Evolutionary conservation across 768 basidiomycete genomes (phyloP).

Genomic region (Agrocybe pediades): DNA sequence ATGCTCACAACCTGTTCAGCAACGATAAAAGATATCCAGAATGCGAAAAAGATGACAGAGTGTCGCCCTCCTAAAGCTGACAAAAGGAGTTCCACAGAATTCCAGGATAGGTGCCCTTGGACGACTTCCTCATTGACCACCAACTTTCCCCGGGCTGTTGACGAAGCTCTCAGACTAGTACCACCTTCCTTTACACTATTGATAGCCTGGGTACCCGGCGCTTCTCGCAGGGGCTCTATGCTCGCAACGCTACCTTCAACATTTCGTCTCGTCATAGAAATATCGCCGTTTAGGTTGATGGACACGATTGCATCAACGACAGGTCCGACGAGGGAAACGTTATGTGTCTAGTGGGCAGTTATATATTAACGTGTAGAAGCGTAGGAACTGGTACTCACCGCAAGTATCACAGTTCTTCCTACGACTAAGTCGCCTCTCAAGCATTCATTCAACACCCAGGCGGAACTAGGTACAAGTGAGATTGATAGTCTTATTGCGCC

Average conservation of each 20-base stretch:
- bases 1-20: constrained; percentile 26
- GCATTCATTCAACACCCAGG: constrained; percentile 63
- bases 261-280: constrained; percentile 44
- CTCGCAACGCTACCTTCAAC: constrained; percentile 31
- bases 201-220: too few species aligned
- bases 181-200: too few species aligned
- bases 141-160: too few species aligned
- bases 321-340: constrained; percentile 49
- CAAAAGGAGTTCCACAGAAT: too few species aligned
- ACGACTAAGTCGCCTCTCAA: constrained; percentile 73
- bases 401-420: constrained; percentile 79
- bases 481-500: too few species aligned
- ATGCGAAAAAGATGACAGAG: constrained; percentile 33
- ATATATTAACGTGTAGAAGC: background rate
- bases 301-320: constrained; percentile 59
- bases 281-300: constrained; percentile 51
- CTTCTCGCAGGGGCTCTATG: too few species aligned
- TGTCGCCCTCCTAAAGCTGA: constrained; percentile 31
- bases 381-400: constrained; percentile 39
- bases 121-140: too few species aligned
- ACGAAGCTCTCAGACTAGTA: too few species aligned
- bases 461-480: too few species aligned
- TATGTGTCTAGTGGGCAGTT: constrained; percentile 40
- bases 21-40: constrained; percentile 15
- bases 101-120: too few species aligned